Evolutionary conservation across 768 basidiomycete species (phyloP).

Genomic region (Boletus rubropictus): DNA sequence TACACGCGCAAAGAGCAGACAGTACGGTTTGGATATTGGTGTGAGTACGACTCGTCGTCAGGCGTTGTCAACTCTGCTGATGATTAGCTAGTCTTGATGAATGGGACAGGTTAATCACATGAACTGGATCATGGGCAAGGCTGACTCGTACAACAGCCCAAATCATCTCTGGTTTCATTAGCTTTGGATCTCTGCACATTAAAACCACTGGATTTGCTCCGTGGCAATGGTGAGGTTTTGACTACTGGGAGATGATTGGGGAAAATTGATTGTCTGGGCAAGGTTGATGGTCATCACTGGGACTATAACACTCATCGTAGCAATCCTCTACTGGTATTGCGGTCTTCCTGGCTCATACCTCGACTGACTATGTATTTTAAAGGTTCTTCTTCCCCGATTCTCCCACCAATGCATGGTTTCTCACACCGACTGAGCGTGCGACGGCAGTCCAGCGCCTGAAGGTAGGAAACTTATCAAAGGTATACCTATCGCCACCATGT

Average conservation of each 20-base stretch:
- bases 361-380: not conserved
- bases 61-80: not conserved
- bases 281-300: slow-evolving; percentile 74
- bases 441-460: slow-evolving; percentile 63
- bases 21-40: slow-evolving; percentile 68
- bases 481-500: not conserved
- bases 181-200: slow-evolving; percentile 63
- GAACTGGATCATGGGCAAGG: not conserved
- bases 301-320: slow-evolving; percentile 46
- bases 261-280: not conserved
- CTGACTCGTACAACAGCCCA: slow-evolving; percentile 41
- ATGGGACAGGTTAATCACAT: slow-evolving; percentile 50
- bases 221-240: slow-evolving; percentile 57
- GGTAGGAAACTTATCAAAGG: slow-evolving; percentile 29
- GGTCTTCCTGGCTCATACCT: not conserved
- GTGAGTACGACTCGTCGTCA: slow-evolving; percentile 35
- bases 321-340: slow-evolving; percentile 49
- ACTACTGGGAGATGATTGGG: not conserved
- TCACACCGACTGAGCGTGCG: slow-evolving; percentile 57
- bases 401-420: slow-evolving; percentile 70
- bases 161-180: slow-evolving; percentile 64
- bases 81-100: slow-evolving; percentile 55
- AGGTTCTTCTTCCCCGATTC: slow-evolving; percentile 73
- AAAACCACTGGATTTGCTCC: slow-evolving; percentile 51
- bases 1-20: slow-evolving; percentile 71